phyloP scores from a whole-genome alignment of 2,329 filamentous ascomycete species.

The Karstenula rhodostoma region DNA sequence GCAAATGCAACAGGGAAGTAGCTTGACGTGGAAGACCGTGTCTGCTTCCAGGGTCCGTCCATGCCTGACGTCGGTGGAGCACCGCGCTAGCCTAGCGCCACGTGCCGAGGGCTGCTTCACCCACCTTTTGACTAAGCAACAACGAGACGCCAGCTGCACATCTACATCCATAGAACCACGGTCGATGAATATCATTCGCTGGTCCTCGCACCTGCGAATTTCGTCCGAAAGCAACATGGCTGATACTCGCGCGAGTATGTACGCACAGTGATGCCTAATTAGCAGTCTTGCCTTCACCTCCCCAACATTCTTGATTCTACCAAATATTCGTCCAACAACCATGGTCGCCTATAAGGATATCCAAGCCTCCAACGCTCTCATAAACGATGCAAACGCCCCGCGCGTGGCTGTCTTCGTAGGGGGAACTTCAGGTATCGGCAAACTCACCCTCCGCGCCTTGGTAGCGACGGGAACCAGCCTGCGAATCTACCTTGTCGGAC shows the following conservation, averaged over 20 bases:
- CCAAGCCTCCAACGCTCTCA: constrained; percentile 17
- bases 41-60: constrained; percentile 3
- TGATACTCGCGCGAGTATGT: background rate
- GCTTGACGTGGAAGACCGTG: background rate
- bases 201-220: background rate
- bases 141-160: too few species aligned
- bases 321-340: background rate
- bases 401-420: constrained; percentile 39
- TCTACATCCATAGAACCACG: too few species aligned
- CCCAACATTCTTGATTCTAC: background rate
- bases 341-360: constrained; percentile 13
- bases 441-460: constrained; percentile 50
- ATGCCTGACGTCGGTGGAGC: constrained; percentile 10
- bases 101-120: background rate
- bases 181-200: background rate
- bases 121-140: too few species aligned
- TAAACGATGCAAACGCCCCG: constrained; percentile 46
- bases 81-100: background rate
- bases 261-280: background rate
- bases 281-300: background rate
- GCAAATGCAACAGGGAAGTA: background rate
- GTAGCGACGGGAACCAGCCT: constrained; percentile 45
- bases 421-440: constrained; percentile 58
- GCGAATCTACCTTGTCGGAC: constrained; percentile 57
- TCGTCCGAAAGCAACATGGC: background rate